Base-by-base conservation (phyloP, 441 rosid genomes). In the Adansonia madagascariensis region DNA sequence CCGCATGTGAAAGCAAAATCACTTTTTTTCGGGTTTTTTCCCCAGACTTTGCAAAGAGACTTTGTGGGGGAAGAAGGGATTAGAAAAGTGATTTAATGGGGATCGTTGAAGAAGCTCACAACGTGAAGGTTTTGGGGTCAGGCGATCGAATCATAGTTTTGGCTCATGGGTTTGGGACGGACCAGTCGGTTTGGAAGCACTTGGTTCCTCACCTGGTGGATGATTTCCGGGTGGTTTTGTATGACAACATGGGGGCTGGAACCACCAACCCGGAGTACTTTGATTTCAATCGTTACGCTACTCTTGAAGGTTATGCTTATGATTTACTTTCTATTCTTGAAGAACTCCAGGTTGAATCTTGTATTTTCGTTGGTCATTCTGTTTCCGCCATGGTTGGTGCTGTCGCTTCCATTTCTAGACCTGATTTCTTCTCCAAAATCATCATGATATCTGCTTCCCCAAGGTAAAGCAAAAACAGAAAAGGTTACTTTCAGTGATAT, bases 161-260 rank as follows among this genome's bases (percentile, higher is more conserved):
- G 61, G 95, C 88, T 56, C 98, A 94, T 64, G 99, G 99, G 0
- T 94, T 94, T 60, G 99, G 99, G 49, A 91, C 97, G 15, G 99
- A 95, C 80, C 99, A 95, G 69, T 95, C 99, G 0, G 90, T 89
- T 2, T 95, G 99, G 98, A 95, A 89, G 78, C 97, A 95, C 84
- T 80, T 94, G 9, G 88, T 95, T 4, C 98, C 99, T 0, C 98
- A 94, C 85, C 87, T 95, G 0, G 69, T 92, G 3, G 94, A 89
- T 0, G 92, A 91, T 27, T 80, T 86, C 79, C 89, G 89, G 14
- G 88, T 95, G 8, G 82, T 95, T 20, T 68, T 92, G 62, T 95
- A 85, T 73, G 99, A 92, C 66, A 95, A 94, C 80, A 95, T 95
- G 89, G 99, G 99, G 46, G 95, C 98, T 8, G 98, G 98, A 6